These are phyloP conservation scores for Trypanosoma avium DNA, from an alignment of 208 protist species.

Conservation along the genomic window DNA sequence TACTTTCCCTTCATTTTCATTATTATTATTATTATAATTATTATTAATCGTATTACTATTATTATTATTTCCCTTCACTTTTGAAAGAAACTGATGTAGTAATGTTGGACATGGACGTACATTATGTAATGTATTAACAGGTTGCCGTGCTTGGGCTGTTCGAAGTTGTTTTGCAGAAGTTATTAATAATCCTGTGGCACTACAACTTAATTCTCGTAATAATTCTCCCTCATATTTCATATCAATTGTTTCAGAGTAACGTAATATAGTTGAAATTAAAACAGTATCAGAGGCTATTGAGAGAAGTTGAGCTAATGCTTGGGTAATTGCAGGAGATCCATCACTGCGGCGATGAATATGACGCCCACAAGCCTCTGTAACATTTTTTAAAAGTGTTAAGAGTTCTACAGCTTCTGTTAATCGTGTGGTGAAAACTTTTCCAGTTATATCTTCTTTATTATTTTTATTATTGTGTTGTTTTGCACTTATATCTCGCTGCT, in stretches of 20 bases:
- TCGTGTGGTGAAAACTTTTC: constrained; percentile 11
- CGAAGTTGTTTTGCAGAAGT: constrained; percentile 43
- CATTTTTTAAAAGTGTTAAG: constrained; percentile 33
- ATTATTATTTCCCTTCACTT: constrained; percentile 25
- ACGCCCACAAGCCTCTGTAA: constrained; percentile 30
- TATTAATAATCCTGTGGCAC: constrained; percentile 38
- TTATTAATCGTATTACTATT: background rate
- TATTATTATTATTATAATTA: background rate
- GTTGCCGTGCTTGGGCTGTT: constrained; percentile 30
- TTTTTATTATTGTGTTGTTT: background rate
- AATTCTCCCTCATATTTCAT: constrained; percentile 7
- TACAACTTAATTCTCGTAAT: constrained; percentile 26
- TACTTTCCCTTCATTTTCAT: background rate
- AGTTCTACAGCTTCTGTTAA: constrained; percentile 27
- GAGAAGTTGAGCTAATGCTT: constrained; percentile 47
- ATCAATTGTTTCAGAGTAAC: constrained; percentile 7
- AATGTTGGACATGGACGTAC: constrained; percentile 50
- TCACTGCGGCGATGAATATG: constrained; percentile 30
- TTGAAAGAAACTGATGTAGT: constrained; percentile 45
- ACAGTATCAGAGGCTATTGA: constrained; percentile 22
- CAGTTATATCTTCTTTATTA: background rate
- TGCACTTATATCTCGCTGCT: constrained; percentile 12
- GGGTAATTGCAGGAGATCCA: constrained; percentile 31
- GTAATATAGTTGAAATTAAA: constrained; percentile 21
- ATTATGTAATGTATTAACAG: constrained; percentile 24